phyloP scores from a whole-genome alignment of 169 alveolate genomes.

The Cryptosporidium muris region DNA sequence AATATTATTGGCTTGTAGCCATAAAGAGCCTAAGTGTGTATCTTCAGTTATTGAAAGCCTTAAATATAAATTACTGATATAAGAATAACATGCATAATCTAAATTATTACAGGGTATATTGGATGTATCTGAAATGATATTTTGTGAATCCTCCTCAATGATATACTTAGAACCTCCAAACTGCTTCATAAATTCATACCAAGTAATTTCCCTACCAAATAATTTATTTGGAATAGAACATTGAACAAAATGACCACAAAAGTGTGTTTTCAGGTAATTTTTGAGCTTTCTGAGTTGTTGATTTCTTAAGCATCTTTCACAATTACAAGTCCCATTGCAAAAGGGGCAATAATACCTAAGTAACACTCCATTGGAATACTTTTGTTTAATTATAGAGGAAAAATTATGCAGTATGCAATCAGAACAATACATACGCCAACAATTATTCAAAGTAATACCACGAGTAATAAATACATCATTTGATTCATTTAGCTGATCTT shows the following conservation, averaged over 20 bases:
- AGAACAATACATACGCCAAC: constrained; percentile 71
- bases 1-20: constrained; percentile 63
- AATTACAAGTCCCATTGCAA: constrained; percentile 59
- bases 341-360: constrained; percentile 62
- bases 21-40: constrained; percentile 48
- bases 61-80: constrained; percentile 11
- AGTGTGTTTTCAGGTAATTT: constrained; percentile 45
- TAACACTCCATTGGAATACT: constrained; percentile 54
- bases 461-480: constrained; percentile 38
- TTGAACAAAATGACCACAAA: constrained; percentile 28
- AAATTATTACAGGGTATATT: constrained; percentile 4
- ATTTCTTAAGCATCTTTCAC: constrained; percentile 65
- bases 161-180: constrained; percentile 15
- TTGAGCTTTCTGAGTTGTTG: constrained; percentile 57
- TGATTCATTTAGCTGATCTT: neutral
- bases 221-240: constrained; percentile 45
- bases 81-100: constrained; percentile 27
- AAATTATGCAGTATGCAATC: constrained; percentile 65
- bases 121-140: neutral
- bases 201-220: constrained; percentile 17
- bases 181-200: constrained; percentile 47
- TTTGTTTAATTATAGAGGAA: constrained; percentile 59
- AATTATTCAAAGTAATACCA: constrained; percentile 45
- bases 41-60: constrained; percentile 49
- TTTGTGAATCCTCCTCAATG: neutral